Conservation (phyloP, 805 yeast species). For the Vanderwaltozyma polyspora region DNA sequence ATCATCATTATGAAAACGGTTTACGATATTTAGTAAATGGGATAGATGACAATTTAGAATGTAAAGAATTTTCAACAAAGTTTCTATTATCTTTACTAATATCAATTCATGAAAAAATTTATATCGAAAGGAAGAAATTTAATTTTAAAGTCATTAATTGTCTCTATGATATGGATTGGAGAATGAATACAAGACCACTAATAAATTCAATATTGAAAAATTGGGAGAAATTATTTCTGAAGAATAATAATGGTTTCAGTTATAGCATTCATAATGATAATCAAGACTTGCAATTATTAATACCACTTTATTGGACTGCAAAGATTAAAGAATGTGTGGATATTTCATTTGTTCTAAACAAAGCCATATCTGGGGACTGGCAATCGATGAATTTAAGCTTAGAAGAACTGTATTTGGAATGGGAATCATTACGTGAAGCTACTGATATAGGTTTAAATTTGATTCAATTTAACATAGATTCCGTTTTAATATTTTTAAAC, state of each 20-base stretch:
- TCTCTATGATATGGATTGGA: conserved; percentile 39
- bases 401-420: conserved; percentile 36
- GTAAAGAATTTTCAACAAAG: conserved; percentile 24
- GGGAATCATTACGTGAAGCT: conserved; percentile 56
- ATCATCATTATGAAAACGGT: conserved; percentile 35
- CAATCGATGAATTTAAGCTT: conserved; percentile 46
- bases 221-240: conserved; percentile 56
- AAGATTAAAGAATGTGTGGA: conserved; percentile 54
- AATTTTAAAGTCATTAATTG: conserved; percentile 8
- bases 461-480: conserved; percentile 32
- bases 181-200: conserved; percentile 49
- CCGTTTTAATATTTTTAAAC: not conserved
- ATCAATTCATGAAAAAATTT: conserved; percentile 57
- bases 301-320: conserved; percentile 57
- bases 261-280: conserved; percentile 36
- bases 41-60: conserved; percentile 26
- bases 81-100: conserved; percentile 47
- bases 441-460: conserved; percentile 47
- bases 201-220: conserved; percentile 46
- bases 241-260: conserved; percentile 44
- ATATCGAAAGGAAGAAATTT: conserved; percentile 34
- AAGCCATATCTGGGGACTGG: conserved; percentile 60
- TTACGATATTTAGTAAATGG: conserved; percentile 35
- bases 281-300: conserved; percentile 29
- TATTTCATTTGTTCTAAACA: conserved; percentile 46